Evolutionary conservation across 2,329 filamentous ascomycete genomes (phyloP), one percentile per base, ranked within the genome.

Genomic region (Pestalotiopsis fici): DNA sequence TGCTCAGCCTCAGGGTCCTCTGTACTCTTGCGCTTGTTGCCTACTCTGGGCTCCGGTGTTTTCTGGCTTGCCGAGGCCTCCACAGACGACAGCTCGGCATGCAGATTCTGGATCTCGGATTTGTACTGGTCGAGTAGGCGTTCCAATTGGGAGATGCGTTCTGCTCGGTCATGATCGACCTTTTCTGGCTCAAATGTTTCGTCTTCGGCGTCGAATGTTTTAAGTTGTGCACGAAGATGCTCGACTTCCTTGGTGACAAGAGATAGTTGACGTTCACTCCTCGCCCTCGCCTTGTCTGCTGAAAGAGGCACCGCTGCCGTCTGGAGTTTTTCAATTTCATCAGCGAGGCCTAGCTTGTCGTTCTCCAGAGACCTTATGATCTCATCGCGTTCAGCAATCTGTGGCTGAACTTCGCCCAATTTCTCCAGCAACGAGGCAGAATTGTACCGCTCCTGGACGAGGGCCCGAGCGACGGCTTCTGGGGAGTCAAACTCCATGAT

Each of bases 201-300:
- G 74, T 98, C 95, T 78, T 99, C 96, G 0, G 89, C 88, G 74
- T 98, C 93, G 68, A 97, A 92, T 0, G 93, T 91, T 80, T 95
- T 95, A 65, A 98, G 86, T 78, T 99, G 96, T 0, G 94, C 95
- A 25, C 96, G 92, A 6, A 99, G 86, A 77, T 97, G 97, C 72
- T 98, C 95, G 0, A 96, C 93, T 77, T 99, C 97, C 76, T 98
- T 98, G 27, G 94, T 86, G 0, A 95, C 94, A 7, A 99, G 86
- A 0, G 87, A 88, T 67, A 93, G 92, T 77, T 98, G 95, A 67
- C 96, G 87, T 74, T 99, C 95, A 0, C 98, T 82, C 37, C 96
- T 88, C 65, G 92, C 83, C 56, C 90, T 90, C 1, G 88, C 86
- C 79, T 94, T 92, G 74, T 93, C 92, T 18, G 84, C 83, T 23